A percentile compares a stretch with the other conserved stretches of the same genome.
phyloP scores from a whole-genome alignment of 2,329 filamentous ascomycete species.

The Pezicula radicicola region DNA sequence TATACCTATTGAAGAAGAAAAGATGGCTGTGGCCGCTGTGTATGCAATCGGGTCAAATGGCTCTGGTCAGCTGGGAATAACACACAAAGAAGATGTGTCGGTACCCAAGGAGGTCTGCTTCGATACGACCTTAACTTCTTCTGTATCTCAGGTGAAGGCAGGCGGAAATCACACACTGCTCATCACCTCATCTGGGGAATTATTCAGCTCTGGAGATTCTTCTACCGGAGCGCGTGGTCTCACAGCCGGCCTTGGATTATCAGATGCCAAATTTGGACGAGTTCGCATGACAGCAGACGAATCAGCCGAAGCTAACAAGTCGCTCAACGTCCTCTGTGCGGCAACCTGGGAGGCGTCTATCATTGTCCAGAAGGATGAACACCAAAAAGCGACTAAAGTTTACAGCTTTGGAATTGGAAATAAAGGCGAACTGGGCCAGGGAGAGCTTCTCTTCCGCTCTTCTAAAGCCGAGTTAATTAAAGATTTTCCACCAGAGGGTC shows the following conservation, averaged over 20 bases:
- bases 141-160: slow-evolving; percentile 38
- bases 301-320: slow-evolving; percentile 22
- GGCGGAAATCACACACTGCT: slow-evolving; percentile 84
- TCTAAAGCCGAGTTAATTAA: slow-evolving; percentile 46
- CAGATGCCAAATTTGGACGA: slow-evolving; percentile 14
- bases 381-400: slow-evolving; percentile 44
- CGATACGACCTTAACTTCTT: slow-evolving; percentile 32
- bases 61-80: slow-evolving; percentile 70
- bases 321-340: slow-evolving; percentile 44
- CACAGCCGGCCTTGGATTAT: slow-evolving; percentile 2
- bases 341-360: slow-evolving; percentile 79
- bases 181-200: slow-evolving; percentile 57
- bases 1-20: too few relatives aligned
- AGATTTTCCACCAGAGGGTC: slow-evolving; percentile 60
- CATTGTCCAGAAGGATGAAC: slow-evolving; percentile 47
- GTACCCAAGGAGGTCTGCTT: slow-evolving; percentile 63
- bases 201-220: slow-evolving; percentile 65
- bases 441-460: slow-evolving; percentile 46
- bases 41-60: slow-evolving; percentile 76
- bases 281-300: slow-evolving; percentile 14
- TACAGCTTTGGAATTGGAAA: slow-evolving; percentile 63
- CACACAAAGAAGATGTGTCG: slow-evolving; percentile 69
- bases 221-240: slow-evolving; percentile 52
- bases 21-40: slow-evolving; percentile 45
- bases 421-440: slow-evolving; percentile 72